Evolutionary conservation across 2,329 filamentous ascomycete genomes (phyloP), one percentile per base, ranked within the genome.

Genomic region (Nemania bipapillata): DNA sequence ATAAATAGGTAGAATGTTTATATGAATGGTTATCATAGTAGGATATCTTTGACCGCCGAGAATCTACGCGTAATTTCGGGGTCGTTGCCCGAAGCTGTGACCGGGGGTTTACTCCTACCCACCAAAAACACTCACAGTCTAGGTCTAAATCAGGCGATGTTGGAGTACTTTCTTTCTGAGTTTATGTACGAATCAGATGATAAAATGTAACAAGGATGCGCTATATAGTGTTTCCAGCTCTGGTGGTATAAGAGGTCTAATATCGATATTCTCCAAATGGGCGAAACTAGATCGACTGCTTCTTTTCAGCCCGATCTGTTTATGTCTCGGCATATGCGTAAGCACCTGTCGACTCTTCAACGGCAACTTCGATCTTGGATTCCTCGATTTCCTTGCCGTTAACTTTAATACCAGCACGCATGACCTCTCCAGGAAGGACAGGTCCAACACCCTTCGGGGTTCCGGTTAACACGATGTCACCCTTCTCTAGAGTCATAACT

Each of bases 361-460:
- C 92, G 17, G 84, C 85, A 35, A 98, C 92, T 82, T 96, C 92
- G 72, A 98, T 92, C 77, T 84, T 90, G 37, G 92, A 92, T 84
- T 96, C 92, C 78, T 94, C 89, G 35, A 98, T 81, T 83, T 96
- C 93, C 83, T 91, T 90, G 42, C 94, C 94, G 65, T 86, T 85
- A 32, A 97, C 89, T 78, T 88, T 90, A 74, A 98, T 85, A 3
- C 94, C 94, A 28, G 92, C 94, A 71, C 86, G 90, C 87, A 99
- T 93, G 35, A 95, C 85, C 82, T 99, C 94, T 2, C 96, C 96
- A 0, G 92, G 89, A 68, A 90, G 88, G 1, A 97, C 94, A 22
- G 90, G 86, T 1, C 96, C 96, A 1, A 99, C 96, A 12, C 96
- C 96, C 83, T 97, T 97, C 57, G 96, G 96, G 58, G 96, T 99